Evolutionary conservation across 148 eudicot genomes (phyloP).

Genomic region (Tetragonia tetragonoides): DNA sequence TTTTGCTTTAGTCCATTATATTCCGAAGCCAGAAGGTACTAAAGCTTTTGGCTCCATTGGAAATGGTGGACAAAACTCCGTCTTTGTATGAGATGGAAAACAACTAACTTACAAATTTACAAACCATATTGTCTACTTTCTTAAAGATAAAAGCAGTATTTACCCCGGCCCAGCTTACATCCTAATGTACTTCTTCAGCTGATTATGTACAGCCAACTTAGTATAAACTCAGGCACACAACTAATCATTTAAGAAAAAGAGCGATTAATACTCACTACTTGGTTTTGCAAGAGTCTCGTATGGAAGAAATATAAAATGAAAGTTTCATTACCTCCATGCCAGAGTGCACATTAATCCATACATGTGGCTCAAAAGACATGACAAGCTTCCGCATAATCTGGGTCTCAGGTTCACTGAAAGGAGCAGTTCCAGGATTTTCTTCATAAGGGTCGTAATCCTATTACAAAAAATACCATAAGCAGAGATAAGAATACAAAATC

Average conservation of each 20-base stretch:
- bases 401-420: slow-evolving; percentile 96
- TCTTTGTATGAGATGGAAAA: too few relatives aligned
- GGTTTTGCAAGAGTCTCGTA: not conserved
- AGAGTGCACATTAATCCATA: slow-evolving; percentile 97
- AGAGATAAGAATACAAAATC: not conserved
- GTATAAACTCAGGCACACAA: too few relatives aligned
- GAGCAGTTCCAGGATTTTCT: slow-evolving; percentile 87
- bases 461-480: slow-evolving; percentile 5
- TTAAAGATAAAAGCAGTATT: too few relatives aligned
- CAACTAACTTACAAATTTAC: too few relatives aligned
- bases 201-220: too few relatives aligned
- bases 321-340: slow-evolving; percentile 79
- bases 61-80: too few relatives aligned
- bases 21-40: too few relatives aligned
- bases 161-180: too few relatives aligned
- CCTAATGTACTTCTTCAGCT: too few relatives aligned
- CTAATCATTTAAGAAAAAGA: not conserved
- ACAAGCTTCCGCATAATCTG: slow-evolving; percentile 82
- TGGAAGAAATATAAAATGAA: not conserved
- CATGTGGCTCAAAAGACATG: slow-evolving; percentile 79
- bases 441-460: slow-evolving; percentile 97
- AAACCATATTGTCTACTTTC: too few relatives aligned
- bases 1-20: too few relatives aligned
- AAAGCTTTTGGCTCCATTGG: too few relatives aligned
- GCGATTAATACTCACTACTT: not conserved